phyloP scores from a whole-genome alignment of 176 grass and related monocot species.

The Metroxylon sagu region DNA sequence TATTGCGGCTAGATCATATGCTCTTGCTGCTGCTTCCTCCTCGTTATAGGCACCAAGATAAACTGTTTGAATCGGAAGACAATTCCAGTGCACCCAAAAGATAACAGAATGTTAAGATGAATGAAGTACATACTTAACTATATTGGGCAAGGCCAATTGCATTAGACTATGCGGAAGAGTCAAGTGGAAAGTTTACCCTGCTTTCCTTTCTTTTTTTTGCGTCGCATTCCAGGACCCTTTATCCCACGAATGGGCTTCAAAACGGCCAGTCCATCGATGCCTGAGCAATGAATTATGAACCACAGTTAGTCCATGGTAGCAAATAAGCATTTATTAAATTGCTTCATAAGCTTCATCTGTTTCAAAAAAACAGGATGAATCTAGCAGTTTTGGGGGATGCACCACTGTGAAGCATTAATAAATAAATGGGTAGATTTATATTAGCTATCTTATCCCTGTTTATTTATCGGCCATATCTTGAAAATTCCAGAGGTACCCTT shows the following conservation, averaged over 20 bases:
- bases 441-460: too few species aligned
- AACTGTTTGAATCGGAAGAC: conserved; percentile 17
- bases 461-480: too few species aligned
- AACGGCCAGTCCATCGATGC: conserved; percentile 66
- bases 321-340: background rate
- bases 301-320: background rate
- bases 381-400: too few species aligned
- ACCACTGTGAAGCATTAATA: too few species aligned
- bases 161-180: background rate
- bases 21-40: conserved; percentile 60
- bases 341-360: too few species aligned
- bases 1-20: conserved; percentile 55
- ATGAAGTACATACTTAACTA: background rate
- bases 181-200: conserved; percentile 28
- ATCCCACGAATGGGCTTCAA: conserved; percentile 67
- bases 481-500: too few species aligned
- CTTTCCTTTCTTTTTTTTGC: conserved; percentile 68
- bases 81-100: too few species aligned
- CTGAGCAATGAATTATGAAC: background rate
- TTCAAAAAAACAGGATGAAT: too few species aligned
- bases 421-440: too few species aligned
- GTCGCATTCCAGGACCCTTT: conserved; percentile 66
- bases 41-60: conserved; percentile 62
- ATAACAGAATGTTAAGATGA: too few species aligned
- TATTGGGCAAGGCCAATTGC: background rate